Conservation (phyloP, 2,329 filamentous ascomycete species). For the Aureobasidium sp. region DNA sequence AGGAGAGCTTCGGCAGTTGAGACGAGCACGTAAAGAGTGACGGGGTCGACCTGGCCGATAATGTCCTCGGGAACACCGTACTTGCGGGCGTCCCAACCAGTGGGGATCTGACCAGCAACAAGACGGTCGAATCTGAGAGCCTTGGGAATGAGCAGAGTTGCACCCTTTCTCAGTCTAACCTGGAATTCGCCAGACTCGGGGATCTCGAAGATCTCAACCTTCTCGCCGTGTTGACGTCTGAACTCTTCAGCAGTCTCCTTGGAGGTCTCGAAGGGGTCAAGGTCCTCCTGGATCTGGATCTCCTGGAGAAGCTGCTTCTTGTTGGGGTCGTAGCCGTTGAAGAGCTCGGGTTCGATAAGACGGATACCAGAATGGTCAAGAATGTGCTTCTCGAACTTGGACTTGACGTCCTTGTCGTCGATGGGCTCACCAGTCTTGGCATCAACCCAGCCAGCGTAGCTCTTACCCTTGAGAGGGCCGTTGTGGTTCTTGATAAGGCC, state of each 20-base stretch:
- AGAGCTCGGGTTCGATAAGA: slow-evolving; percentile 93
- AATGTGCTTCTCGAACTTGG: slow-evolving; percentile 95
- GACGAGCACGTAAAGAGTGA: slow-evolving; percentile 90
- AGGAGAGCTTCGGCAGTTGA: slow-evolving; percentile 88
- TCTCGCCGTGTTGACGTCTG: slow-evolving; percentile 92
- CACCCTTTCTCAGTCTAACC: slow-evolving; percentile 90
- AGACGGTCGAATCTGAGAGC: slow-evolving; percentile 94
- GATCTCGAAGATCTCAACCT: slow-evolving; percentile 95
- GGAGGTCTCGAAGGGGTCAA: slow-evolving; percentile 93
- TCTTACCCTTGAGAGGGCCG: slow-evolving; percentile 87
- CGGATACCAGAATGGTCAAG: slow-evolving; percentile 96
- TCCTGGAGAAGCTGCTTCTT: slow-evolving; percentile 98
- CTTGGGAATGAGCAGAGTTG: slow-evolving; percentile 91
- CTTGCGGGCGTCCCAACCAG: slow-evolving; percentile 91
- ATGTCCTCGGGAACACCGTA: slow-evolving; percentile 98
- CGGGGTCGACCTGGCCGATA: slow-evolving; percentile 92
- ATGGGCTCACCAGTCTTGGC: slow-evolving; percentile 89
- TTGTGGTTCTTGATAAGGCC: slow-evolving; percentile 99
- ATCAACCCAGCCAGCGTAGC: slow-evolving; percentile 95
- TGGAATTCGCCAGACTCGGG: slow-evolving; percentile 89
- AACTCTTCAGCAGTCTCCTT: slow-evolving; percentile 98
- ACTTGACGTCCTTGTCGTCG: slow-evolving; percentile 95
- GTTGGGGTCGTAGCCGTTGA: slow-evolving; percentile 93
- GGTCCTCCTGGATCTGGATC: slow-evolving; percentile 92
- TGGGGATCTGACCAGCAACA: slow-evolving; percentile 92